Evolutionary conservation across 257 asterid species (phyloP).

Genomic region (Solanum commersonii): DNA sequence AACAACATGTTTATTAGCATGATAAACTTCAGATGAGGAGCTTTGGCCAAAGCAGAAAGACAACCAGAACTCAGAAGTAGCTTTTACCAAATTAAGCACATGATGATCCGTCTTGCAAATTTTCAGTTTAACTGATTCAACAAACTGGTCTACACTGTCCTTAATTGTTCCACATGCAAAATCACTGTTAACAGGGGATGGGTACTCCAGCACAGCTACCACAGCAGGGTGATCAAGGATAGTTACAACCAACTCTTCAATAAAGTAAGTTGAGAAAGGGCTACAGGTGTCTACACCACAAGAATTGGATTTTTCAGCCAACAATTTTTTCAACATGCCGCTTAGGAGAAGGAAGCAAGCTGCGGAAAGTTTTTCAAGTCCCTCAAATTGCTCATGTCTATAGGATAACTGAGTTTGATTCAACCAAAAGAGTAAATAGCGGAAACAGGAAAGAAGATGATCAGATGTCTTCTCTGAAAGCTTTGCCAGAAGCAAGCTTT

Average conservation of each 20-base stretch:
- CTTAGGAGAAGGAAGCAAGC: constrained; percentile 40
- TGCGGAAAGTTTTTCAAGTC: constrained; percentile 49
- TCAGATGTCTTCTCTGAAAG: constrained; percentile 49
- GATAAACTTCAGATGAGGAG: constrained; percentile 20
- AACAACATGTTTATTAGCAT: constrained; percentile 25
- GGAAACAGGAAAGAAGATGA: constrained; percentile 49
- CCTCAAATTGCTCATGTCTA: constrained; percentile 21
- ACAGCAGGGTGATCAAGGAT: constrained; percentile 62
- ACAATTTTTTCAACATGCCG: constrained; percentile 43
- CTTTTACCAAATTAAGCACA: constrained; percentile 46
- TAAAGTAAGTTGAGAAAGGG: constrained; percentile 22
- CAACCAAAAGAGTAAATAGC: constrained; percentile 63
- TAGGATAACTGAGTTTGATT: constrained; percentile 36
- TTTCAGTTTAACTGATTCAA: constrained; percentile 33
- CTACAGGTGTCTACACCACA: constrained; percentile 11
- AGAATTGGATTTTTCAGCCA: constrained; percentile 25
- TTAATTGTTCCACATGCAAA: constrained; percentile 37
- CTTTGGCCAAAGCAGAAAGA: constrained; percentile 17
- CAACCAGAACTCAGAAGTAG: constrained; percentile 38
- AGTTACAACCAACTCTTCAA: constrained; percentile 48
- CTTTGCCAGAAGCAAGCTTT: constrained; percentile 55
- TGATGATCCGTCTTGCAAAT: constrained; percentile 49
- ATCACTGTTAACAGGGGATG: constrained; percentile 30
- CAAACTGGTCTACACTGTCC: constrained; percentile 33
- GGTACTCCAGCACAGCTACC: constrained; percentile 34